Conservation (phyloP, 2,329 filamentous ascomycete genomes). For the Sphaerostilbella broomeana region DNA sequence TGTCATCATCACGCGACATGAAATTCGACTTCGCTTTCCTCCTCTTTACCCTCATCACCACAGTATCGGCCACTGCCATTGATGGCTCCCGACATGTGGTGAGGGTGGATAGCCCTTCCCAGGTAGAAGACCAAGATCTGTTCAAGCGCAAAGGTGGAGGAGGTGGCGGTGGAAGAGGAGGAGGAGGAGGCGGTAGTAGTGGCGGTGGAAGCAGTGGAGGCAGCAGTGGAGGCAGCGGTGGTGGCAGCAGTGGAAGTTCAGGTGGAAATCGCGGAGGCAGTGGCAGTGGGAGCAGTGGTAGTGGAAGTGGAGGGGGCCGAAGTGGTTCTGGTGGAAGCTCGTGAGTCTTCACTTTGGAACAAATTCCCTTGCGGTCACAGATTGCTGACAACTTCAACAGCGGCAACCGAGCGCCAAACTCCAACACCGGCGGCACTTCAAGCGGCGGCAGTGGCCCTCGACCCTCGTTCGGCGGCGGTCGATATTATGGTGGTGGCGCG, state of each 20-base stretch:
- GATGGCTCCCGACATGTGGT: constrained; percentile 20
- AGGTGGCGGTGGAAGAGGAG: constrained; percentile 43
- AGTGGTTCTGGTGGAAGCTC: constrained; percentile 11
- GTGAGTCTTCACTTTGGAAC: constrained; percentile 10
- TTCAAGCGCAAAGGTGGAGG: constrained; percentile 58
- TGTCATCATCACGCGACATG: constrained; percentile 20
- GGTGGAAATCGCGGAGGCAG: constrained; percentile 14
- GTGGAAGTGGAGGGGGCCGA: constrained; percentile 19
- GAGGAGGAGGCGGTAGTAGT: constrained; percentile 24
- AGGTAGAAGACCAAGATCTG: constrained; percentile 36
- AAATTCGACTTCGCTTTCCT: constrained; percentile 25
- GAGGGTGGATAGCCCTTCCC: constrained; percentile 19
- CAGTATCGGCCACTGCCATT: constrained; percentile 21
- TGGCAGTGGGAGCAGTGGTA: constrained; percentile 18
- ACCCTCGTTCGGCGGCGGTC: constrained; percentile 54
- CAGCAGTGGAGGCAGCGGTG: constrained; percentile 14
- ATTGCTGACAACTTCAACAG: constrained; percentile 16
- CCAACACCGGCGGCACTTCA: constrained; percentile 45
- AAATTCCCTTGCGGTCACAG: constrained; percentile 2
- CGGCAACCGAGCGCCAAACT: constrained; percentile 23
- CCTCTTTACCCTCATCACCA: constrained; percentile 24
- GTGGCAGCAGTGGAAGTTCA: constrained; percentile 9
- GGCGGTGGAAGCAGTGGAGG: constrained; percentile 19
- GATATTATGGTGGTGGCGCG: constrained; percentile 62
- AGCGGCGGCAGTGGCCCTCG: constrained; percentile 50